Conservation (phyloP, 192 early-diverging fungal species). For the Backusella macrospora region DNA sequence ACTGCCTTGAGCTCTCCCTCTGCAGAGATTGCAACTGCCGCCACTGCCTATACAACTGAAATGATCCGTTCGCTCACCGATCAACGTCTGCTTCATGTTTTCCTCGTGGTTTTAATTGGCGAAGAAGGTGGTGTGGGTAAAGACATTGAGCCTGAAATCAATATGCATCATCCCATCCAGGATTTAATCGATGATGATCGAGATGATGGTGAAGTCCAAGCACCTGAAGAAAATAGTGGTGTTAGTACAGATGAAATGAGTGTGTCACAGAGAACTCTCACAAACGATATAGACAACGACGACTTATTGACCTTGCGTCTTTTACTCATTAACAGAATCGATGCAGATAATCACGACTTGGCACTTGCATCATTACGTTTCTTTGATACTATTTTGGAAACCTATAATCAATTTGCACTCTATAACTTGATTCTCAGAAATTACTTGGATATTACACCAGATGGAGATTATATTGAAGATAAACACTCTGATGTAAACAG, state of each 20-base stretch:
- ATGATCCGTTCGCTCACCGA: slow-evolving; percentile 45
- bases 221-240: background rate
- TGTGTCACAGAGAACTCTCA: background rate
- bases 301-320: slow-evolving; percentile 46
- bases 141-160: slow-evolving; percentile 42
- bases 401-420: slow-evolving; percentile 63
- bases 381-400: slow-evolving; percentile 62
- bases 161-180: background rate
- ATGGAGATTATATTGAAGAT: slow-evolving; percentile 38
- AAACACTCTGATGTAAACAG: slow-evolving; percentile 3
- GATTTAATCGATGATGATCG: slow-evolving; percentile 26
- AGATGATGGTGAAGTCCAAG: background rate
- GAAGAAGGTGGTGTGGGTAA: slow-evolving; percentile 44
- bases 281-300: slow-evolving; percentile 8
- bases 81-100: slow-evolving; percentile 38
- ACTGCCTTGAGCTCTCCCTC: slow-evolving; percentile 37
- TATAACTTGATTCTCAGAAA: slow-evolving; percentile 61
- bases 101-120: slow-evolving; percentile 37
- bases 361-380: slow-evolving; percentile 58
- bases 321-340: slow-evolving; percentile 41
- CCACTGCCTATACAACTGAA: slow-evolving; percentile 43
- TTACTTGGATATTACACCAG: slow-evolving; percentile 42
- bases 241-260: background rate
- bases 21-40: slow-evolving; percentile 33
- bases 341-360: slow-evolving; percentile 43